A percentile compares a stretch with the other conserved stretches of the same genome.
These are phyloP conservation scores for Asparagopsis taxiformis DNA, from an alignment of 31 red algal genomes.

Conservation along the genomic window DNA sequence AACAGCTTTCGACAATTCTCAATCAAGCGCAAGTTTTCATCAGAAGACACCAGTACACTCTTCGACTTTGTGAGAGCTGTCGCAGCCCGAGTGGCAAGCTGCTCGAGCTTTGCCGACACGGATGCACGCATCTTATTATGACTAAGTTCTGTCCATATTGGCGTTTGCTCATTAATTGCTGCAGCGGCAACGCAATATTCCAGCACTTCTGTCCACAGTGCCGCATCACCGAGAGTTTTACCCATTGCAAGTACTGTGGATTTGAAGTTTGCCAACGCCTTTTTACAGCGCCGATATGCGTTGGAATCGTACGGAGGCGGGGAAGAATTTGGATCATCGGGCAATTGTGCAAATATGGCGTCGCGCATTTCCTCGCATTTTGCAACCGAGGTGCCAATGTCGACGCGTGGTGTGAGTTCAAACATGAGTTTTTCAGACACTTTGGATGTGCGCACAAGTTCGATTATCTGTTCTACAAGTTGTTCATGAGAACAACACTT, in stretches of 20 bases:
- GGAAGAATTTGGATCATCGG: background rate
- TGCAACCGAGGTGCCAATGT: background rate
- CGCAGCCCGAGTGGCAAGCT: background rate
- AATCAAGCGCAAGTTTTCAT: background rate
- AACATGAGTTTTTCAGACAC: background rate
- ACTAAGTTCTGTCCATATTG: slow-evolving; percentile 1
- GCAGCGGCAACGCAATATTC: slow-evolving; percentile 2
- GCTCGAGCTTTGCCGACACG: slow-evolving; percentile 9
- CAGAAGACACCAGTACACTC: background rate
- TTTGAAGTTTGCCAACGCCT: background rate
- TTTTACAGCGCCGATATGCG: slow-evolving; percentile 2
- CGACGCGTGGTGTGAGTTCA: background rate
- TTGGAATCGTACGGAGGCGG: background rate
- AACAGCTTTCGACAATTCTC: slow-evolving; percentile 6
- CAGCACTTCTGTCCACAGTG: slow-evolving; percentile 3
- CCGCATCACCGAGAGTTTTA: slow-evolving; percentile 10
- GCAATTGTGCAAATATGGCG: background rate
- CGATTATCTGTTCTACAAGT: slow-evolving; percentile 3
- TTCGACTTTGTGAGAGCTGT: slow-evolving; percentile 3
- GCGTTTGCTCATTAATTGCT: background rate
- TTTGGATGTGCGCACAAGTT: background rate
- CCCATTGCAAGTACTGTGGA: background rate
- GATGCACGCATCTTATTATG: background rate
- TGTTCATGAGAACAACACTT: slow-evolving; percentile 18
- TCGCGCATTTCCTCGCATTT: background rate